Evolutionary conservation across 2,329 filamentous ascomycete species (phyloP), one percentile per base, ranked within the genome.

Genomic region (Penicillium sp.): DNA sequence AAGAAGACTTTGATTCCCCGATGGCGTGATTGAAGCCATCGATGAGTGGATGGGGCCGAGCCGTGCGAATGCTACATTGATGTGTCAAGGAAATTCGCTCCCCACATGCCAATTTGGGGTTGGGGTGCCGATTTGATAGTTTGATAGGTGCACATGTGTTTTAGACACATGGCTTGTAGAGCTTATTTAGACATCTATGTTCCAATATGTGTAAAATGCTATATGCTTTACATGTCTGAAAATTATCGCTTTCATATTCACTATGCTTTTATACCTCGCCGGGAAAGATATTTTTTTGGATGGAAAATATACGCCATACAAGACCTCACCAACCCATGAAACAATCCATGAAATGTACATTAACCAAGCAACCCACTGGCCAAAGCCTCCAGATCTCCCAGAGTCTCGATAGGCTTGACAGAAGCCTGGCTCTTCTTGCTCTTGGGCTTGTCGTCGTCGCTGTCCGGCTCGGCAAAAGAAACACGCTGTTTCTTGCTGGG

Each of bases 321-420:
- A 60, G 49, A 60, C 51, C 53, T 55, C 53, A 55, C 58, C 53
- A 36, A 64, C 41, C 39, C 49, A 50, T 50, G 36, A 55, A 41
- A 47, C 44, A 55, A 41, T 45, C 44, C 21, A 52, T 33, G n/a
- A 50, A 43, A 40, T 33, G 31, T 50, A 60, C 40, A 60, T 50
- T 68, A 75, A 33, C 66, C 71, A 64, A 79, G 66, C 53, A 79
- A 62, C 11, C 76, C 77, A 57, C 72, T 76, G 51, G 78, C 78
- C 68, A 80, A 59, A 51, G 76, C 74, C 63, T 80, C 78, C 68
- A 80, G 61, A 69, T 80, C 78, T 58, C 76, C 76, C 66, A 79
- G 55, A n/a, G 77, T 79, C 58, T 77, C 68, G 63, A 77, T 73
- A n/a, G 72, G 65, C 52, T 65, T 64, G 21, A 59, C 60, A 19